Evolutionary conservation across 1,284 basidiomycete species (phyloP).

Genomic region (Leccinum griseonigrum): DNA sequence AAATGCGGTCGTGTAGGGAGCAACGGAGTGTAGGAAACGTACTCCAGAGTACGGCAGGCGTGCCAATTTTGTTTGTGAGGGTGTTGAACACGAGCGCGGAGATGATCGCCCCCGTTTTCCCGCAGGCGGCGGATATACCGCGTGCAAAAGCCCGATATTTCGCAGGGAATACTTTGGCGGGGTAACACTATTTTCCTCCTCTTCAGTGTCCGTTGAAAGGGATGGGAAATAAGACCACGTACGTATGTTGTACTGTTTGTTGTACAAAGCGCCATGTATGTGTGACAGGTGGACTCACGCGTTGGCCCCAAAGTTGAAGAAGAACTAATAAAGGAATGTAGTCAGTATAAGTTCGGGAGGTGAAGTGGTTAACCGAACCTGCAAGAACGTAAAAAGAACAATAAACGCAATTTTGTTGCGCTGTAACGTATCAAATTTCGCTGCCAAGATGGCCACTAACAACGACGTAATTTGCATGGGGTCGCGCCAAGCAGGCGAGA

Average conservation of each 20-base stretch:
- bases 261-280: conserved; percentile 3
- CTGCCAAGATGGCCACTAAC: conserved; percentile 60
- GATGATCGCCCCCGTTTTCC: conserved; percentile 81
- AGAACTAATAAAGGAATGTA: conserved; percentile 48
- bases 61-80: conserved; percentile 63
- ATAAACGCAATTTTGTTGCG: conserved; percentile 57
- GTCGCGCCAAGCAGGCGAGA: neutral
- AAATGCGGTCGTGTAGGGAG: conserved; percentile 1
- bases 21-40: conserved; percentile 29
- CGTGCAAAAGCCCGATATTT: conserved; percentile 78
- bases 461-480: neutral
- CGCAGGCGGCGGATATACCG: conserved; percentile 76
- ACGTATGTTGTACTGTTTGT: conserved; percentile 52
- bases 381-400: conserved; percentile 66
- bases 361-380: conserved; percentile 28
- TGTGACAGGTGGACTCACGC: conserved; percentile 41
- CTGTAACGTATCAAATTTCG: conserved; percentile 59
- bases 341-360: neutral
- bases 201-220: neutral
- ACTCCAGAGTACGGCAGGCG: conserved; percentile 64
- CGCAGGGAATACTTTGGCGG: conserved; percentile 88
- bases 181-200: conserved; percentile 47
- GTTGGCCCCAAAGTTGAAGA: conserved; percentile 86
- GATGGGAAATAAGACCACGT: conserved; percentile 18
- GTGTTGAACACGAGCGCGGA: conserved; percentile 79